These are phyloP conservation scores for Globisporangium irregulare DNA, from an alignment of 352 stramenopile species.

Conservation along the genomic window DNA sequence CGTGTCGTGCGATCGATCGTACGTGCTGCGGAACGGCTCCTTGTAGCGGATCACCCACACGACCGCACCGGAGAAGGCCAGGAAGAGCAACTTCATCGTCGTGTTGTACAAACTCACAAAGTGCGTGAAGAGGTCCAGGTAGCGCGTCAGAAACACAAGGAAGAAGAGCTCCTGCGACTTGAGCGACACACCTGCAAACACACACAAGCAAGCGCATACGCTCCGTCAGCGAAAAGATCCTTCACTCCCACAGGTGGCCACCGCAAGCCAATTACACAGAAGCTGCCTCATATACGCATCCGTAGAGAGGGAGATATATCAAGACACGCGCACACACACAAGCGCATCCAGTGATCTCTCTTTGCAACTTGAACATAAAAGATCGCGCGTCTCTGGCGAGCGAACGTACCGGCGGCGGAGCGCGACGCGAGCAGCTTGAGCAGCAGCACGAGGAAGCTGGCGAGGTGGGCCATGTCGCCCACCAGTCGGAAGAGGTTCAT, in stretches of 20 bases:
- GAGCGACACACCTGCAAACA: conserved; percentile 93
- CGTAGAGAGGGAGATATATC: neutral
- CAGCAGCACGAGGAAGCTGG: conserved; percentile 98
- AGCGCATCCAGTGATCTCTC: neutral
- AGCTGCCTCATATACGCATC: neutral
- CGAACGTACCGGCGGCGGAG: conserved; percentile 63
- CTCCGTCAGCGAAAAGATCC: neutral
- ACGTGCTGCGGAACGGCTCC: conserved; percentile 96
- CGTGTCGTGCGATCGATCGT: conserved; percentile 98
- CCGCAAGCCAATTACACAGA: neutral
- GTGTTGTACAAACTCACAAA: conserved; percentile 98
- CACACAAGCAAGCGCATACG: neutral
- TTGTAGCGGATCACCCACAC: conserved; percentile 98
- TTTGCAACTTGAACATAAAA: neutral
- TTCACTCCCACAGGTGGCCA: neutral
- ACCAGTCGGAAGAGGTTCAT: conserved; percentile 98
- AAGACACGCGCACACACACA: neutral
- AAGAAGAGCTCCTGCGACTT: conserved; percentile 99
- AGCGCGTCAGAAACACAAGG: conserved; percentile 97
- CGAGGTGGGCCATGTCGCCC: conserved; percentile 98
- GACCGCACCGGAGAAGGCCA: conserved; percentile 95
- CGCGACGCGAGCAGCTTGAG: conserved; percentile 92
- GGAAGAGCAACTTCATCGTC: conserved; percentile 99
- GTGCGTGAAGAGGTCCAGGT: conserved; percentile 98
- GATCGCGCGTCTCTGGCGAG: neutral